phyloP scores from a whole-genome alignment of 768 basidiomycete species.

The Boletus bicolor region DNA sequence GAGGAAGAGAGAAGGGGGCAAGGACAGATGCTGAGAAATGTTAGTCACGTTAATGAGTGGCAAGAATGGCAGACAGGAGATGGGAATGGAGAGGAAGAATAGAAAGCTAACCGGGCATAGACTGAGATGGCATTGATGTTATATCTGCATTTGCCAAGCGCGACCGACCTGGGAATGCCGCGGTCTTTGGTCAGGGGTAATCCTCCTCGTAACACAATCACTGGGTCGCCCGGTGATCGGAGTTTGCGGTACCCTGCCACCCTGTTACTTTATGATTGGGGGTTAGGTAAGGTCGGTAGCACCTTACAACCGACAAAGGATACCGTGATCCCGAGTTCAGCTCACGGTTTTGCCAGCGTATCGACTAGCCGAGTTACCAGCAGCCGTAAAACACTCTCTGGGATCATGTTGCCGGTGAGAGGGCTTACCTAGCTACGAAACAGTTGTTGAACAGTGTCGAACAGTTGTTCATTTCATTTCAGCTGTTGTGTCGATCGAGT shows the following conservation, averaged over 20 bases:
- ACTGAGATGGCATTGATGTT: conserved; percentile 2
- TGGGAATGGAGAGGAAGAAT: conserved; percentile 1
- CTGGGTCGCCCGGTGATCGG: neutral
- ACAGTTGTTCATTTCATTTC: no score
- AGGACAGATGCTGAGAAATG: neutral
- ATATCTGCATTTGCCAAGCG: conserved; percentile 18
- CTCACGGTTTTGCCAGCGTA: no score
- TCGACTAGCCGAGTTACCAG: no score
- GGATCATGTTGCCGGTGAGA: no score
- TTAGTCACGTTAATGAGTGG: conserved; percentile 13
- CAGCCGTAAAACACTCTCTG: no score
- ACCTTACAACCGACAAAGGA: neutral
- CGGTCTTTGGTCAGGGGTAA: neutral
- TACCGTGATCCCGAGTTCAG: neutral
- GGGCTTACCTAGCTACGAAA: no score
- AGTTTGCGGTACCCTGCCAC: neutral
- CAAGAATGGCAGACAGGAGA: neutral
- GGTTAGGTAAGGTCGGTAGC: neutral
- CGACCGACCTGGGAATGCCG: conserved; percentile 20
- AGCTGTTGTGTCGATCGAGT: no score
- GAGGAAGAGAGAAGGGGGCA: neutral
- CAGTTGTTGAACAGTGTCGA: no score
- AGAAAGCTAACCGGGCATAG: neutral
- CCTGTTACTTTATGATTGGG: neutral
- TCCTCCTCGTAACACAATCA: no score